Percentiles rank a stretch among this genome's conserved stretches.
Conservation (phyloP, 345 rosid species). For the Eucalyptus cloeziana region DNA sequence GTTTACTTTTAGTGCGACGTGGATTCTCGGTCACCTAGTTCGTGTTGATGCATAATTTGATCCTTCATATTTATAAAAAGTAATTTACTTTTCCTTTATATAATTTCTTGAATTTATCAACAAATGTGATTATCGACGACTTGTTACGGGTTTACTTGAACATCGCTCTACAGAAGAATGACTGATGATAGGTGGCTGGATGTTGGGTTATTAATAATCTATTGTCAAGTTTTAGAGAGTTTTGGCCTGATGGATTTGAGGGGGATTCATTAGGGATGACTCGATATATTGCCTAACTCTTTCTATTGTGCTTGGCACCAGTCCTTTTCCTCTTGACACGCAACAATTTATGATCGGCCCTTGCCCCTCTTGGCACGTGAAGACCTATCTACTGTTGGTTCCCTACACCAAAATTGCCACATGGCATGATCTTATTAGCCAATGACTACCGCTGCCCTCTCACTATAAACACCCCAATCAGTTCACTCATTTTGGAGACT, state of each 20-base stretch:
- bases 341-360: fast-evolving
- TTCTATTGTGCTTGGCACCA: not conserved
- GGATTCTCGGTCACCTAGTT: not conserved
- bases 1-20: not conserved
- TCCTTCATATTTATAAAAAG: not conserved
- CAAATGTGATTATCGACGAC: not conserved
- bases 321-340: not conserved
- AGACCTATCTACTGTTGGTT: not conserved
- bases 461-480: not conserved
- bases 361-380: not conserved
- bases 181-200: not conserved
- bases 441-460: not conserved
- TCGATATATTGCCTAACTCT: not conserved
- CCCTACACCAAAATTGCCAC: not conserved
- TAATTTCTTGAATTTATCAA: not conserved
- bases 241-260: not conserved
- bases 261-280: not conserved
- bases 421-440: not conserved
- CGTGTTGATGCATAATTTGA: not conserved
- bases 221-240: not conserved
- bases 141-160: not conserved
- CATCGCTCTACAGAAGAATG: not conserved
- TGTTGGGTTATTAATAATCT: not conserved
- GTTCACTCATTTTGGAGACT: not conserved
- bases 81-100: not conserved